phyloP scores from a whole-genome alignment of 1,284 basidiomycete species.

The Stereum hirsutum region DNA sequence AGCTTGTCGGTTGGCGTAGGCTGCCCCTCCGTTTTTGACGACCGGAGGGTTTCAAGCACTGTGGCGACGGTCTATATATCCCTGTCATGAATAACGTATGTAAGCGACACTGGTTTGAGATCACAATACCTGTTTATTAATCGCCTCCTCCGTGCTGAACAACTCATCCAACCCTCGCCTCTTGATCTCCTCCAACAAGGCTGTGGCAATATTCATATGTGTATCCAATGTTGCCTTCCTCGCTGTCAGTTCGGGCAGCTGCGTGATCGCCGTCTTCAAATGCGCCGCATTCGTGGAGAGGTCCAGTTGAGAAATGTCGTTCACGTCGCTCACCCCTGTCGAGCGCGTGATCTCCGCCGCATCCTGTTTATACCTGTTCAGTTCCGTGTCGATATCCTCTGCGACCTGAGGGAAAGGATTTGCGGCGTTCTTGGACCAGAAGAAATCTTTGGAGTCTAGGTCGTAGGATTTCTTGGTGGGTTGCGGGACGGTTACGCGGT shows the following conservation, averaged over 20 bases:
- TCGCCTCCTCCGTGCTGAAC: conserved; percentile 93
- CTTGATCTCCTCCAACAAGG: conserved; percentile 94
- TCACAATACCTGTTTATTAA: conserved; percentile 62
- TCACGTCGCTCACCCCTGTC: conserved; percentile 93
- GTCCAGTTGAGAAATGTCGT: conserved; percentile 94
- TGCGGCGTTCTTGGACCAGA: conserved; percentile 95
- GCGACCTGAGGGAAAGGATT: conserved; percentile 98
- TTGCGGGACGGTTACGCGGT: conserved; percentile 77
- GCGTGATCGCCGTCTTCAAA: conserved; percentile 96
- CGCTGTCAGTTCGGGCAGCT: conserved; percentile 95
- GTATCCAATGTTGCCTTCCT: conserved; percentile 95
- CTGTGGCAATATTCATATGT: conserved; percentile 99
- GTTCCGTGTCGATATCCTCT: conserved; percentile 91
- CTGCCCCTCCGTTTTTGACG: conserved; percentile 51
- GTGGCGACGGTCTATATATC: conserved; percentile 56
- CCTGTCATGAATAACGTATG: conserved; percentile 3
- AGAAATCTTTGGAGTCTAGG: conserved; percentile 97
- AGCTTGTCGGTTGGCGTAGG: conserved; percentile 85
- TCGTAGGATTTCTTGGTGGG: conserved; percentile 88
- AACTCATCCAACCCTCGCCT: conserved; percentile 91
- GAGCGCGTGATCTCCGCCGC: conserved; percentile 95
- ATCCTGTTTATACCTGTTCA: conserved; percentile 94
- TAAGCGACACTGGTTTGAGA: background rate
- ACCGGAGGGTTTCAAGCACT: conserved; percentile 77
- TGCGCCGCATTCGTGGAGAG: conserved; percentile 93